A percentile compares a stretch with the other conserved stretches of the same genome.
Evolutionary conservation across 257 asterid genomes (phyloP).

Genomic region (Scutellaria minor): DNA sequence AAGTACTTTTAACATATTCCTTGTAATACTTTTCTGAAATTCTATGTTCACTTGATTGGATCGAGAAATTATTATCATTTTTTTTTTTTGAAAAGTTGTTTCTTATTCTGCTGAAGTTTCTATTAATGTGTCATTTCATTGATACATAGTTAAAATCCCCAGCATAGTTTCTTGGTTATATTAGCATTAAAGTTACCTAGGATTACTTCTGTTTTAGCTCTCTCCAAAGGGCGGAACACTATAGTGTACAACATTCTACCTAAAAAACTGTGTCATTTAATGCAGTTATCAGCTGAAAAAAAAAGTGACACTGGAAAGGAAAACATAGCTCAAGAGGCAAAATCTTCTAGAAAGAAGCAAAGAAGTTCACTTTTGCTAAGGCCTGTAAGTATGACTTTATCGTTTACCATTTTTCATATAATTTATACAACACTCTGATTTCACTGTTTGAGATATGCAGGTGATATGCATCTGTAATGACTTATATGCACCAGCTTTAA

Average conservation of each 20-base stretch:
- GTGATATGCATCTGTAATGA: conserved; percentile 96
- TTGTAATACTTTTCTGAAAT: background rate
- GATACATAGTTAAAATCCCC: background rate
- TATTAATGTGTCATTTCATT: conserved; percentile 18
- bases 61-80: background rate
- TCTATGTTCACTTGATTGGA: conserved; percentile 17
- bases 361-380: conserved; percentile 63
- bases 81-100: conserved; percentile 13
- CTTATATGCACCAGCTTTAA: conserved; percentile 88
- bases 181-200: conserved; percentile 12
- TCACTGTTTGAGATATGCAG: conserved; percentile 50
- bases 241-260: conserved; percentile 17
- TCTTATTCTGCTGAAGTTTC: conserved; percentile 27
- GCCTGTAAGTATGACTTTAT: conserved; percentile 66
- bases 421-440: conserved; percentile 37
- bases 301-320: conserved; percentile 72
- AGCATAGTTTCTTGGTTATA: conserved; percentile 23
- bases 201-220: conserved; percentile 25
- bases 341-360: conserved; percentile 66
- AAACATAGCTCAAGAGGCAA: conserved; percentile 58
- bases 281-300: conserved; percentile 84
- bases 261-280: conserved; percentile 25
- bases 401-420: conserved; percentile 27
- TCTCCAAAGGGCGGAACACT: conserved; percentile 11
- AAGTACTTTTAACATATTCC: conserved; percentile 5